phyloP scores from a whole-genome alignment of 1,139 yeast genomes.

The Nakaseomyces bracarensis region DNA sequence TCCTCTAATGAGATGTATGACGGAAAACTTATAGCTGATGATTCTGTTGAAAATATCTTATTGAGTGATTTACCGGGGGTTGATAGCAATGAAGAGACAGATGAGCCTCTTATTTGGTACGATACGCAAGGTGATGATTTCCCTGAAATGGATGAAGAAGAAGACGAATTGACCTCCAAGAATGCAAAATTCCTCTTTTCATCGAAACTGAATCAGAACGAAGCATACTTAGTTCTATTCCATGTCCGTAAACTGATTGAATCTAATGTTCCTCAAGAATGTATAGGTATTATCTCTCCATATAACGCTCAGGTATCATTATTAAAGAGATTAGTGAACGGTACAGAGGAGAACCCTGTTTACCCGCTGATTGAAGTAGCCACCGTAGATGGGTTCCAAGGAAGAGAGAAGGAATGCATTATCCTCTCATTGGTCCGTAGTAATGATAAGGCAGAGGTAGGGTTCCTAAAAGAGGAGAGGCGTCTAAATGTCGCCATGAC shows the following conservation, averaged over 20 bases:
- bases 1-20: conserved; percentile 64
- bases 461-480: conserved; percentile 64
- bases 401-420: conserved; percentile 81
- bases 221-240: conserved; percentile 48
- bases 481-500: conserved; percentile 88
- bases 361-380: conserved; percentile 66
- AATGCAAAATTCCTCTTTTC: conserved; percentile 22
- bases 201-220: conserved; percentile 70
- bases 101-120: conserved; percentile 58
- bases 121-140: conserved; percentile 91
- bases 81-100: conserved; percentile 38
- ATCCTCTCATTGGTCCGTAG: conserved; percentile 75
- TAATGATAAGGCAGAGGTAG: conserved; percentile 57
- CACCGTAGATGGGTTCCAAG: conserved; percentile 89
- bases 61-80: conserved; percentile 52
- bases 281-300: conserved; percentile 81
- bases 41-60: conserved; percentile 44
- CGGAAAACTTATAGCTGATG: conserved; percentile 54
- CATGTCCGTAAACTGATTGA: conserved; percentile 47
- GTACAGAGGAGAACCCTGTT: conserved; percentile 24
- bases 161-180: conserved; percentile 22
- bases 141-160: conserved; percentile 45
- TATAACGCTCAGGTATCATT: conserved; percentile 77
- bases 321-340: conserved; percentile 42
- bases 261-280: conserved; percentile 41